phyloP scores from a whole-genome alignment of 129 eudicot species.

The Flaveria robusta region DNA sequence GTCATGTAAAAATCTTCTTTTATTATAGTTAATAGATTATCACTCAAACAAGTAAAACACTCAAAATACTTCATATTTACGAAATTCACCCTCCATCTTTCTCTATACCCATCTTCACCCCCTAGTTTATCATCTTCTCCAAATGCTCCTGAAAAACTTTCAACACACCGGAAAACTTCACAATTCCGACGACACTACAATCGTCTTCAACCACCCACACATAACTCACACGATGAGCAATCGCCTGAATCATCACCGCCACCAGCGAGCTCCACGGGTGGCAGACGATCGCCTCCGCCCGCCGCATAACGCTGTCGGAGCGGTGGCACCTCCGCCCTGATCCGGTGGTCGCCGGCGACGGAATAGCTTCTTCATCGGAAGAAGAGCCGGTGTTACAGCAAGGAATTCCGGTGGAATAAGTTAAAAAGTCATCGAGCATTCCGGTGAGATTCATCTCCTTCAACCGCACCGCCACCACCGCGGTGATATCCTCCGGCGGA shows the following conservation, averaged over 20 bases:
- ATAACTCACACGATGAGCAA: slow-evolving; percentile 68
- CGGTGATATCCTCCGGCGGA: slow-evolving; percentile 65
- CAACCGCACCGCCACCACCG: slow-evolving; percentile 51
- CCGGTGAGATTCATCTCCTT: slow-evolving; percentile 58
- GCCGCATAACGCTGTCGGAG: slow-evolving; percentile 68
- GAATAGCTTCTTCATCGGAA: slow-evolving; percentile 42
- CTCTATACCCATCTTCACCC: neutral
- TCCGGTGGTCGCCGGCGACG: slow-evolving; percentile 28
- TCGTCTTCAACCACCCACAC: slow-evolving; percentile 90
- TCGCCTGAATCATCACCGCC: slow-evolving; percentile 91
- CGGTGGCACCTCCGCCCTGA: slow-evolving; percentile 41
- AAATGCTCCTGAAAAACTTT: slow-evolving; percentile 61
- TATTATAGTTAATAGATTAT: neutral
- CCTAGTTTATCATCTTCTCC: slow-evolving; percentile 42
- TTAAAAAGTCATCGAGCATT: slow-evolving; percentile 53
- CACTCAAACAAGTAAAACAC: slow-evolving; percentile 8
- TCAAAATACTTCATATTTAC: slow-evolving; percentile 27
- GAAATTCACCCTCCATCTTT: slow-evolving; percentile 9
- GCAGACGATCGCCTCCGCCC: slow-evolving; percentile 72
- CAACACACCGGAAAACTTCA: slow-evolving; percentile 64
- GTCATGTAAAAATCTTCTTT: too few species aligned
- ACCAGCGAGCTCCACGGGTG: slow-evolving; percentile 68
- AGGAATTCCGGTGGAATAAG: slow-evolving; percentile 22
- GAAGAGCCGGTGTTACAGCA: slow-evolving; percentile 30
- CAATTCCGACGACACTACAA: slow-evolving; percentile 64